Percentiles rank a stretch among this genome's conserved stretches.
Conservation (phyloP, 2,329 filamentous ascomycete species). For the Leptographium galeiforme region DNA sequence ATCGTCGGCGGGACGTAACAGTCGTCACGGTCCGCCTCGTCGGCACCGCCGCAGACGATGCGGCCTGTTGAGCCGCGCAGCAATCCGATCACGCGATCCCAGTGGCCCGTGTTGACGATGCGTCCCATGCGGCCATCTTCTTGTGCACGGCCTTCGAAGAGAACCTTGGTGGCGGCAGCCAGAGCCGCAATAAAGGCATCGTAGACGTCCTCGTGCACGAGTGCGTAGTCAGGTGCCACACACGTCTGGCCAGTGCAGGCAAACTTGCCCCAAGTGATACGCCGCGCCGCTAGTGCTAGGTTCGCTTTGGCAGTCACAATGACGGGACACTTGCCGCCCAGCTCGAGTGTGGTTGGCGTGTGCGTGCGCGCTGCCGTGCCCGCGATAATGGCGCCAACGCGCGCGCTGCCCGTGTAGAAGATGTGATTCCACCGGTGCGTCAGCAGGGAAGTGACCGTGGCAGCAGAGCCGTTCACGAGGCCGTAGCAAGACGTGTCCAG, state of each 20-base stretch:
- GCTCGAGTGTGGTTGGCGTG: conserved; percentile 29
- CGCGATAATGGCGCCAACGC: conserved; percentile 23
- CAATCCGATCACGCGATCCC: conserved; percentile 23
- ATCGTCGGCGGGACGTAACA: conserved; percentile 24
- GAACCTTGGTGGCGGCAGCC: conserved; percentile 20
- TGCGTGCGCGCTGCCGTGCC: conserved; percentile 28
- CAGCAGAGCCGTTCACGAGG: conserved; percentile 16
- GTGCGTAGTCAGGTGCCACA: conserved; percentile 27
- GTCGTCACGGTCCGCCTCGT: conserved; percentile 12
- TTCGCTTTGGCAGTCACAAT: conserved; percentile 27
- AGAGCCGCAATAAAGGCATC: conserved; percentile 22
- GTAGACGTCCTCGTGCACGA: conserved; percentile 25
- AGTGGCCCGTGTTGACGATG: conserved; percentile 30
- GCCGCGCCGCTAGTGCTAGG: conserved; percentile 26
- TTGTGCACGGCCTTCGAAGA: conserved; percentile 13
- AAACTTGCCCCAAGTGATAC: conserved; percentile 28
- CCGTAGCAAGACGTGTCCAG: conserved; percentile 20
- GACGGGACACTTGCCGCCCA: conserved; percentile 30
- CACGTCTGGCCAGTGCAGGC: conserved; percentile 29
- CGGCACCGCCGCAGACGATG: conserved; percentile 10
- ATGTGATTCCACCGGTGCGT: conserved; percentile 27
- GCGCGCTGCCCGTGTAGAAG: conserved; percentile 29
- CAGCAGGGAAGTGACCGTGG: conserved; percentile 24
- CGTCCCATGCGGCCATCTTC: conserved; percentile 13
- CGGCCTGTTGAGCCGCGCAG: conserved; percentile 22